phyloP scores from a whole-genome alignment of 2,329 filamentous ascomycete genomes.

The Pseudocercospora musae region DNA sequence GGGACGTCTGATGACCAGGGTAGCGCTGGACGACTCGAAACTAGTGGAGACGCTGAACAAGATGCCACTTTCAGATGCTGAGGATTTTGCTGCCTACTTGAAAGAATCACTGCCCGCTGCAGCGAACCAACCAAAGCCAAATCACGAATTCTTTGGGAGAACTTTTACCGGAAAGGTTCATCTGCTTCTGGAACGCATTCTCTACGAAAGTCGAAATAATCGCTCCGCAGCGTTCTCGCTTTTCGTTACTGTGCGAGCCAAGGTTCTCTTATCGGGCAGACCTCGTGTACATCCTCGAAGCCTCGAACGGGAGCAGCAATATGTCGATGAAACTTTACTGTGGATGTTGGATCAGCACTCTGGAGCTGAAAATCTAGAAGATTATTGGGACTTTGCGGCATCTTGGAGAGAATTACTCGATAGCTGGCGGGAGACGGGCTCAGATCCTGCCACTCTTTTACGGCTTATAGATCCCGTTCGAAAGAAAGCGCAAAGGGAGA shows the following conservation, averaged over 20 bases:
- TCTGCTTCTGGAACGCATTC: not conserved
- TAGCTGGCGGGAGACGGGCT: not conserved
- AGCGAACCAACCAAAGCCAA: not conserved
- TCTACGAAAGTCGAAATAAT: not conserved
- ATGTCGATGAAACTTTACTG: slow-evolving; percentile 1
- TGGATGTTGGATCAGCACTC: slow-evolving; percentile 1
- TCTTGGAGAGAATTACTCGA: not conserved
- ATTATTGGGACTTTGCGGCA: slow-evolving; percentile 3
- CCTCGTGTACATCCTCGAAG: not conserved
- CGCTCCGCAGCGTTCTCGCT: not conserved
- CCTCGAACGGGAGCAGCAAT: not conserved
- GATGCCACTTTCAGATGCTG: not conserved
- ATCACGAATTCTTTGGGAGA: not conserved
- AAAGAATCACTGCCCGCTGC: not conserved
- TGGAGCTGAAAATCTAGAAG: not conserved
- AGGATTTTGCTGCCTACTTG: slow-evolving; percentile 4
- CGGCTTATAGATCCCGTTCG: not conserved
- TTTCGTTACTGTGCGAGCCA: not conserved
- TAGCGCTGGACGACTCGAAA: slow-evolving; percentile 1
- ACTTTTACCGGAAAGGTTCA: not conserved
- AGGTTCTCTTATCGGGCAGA: not conserved
- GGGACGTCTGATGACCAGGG: not conserved
- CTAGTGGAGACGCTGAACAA: not conserved
- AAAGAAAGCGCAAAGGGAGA: not conserved
- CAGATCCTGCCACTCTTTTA: not conserved